Conservation (phyloP, 257 asterid genomes). For the Solanum chilense region DNA sequence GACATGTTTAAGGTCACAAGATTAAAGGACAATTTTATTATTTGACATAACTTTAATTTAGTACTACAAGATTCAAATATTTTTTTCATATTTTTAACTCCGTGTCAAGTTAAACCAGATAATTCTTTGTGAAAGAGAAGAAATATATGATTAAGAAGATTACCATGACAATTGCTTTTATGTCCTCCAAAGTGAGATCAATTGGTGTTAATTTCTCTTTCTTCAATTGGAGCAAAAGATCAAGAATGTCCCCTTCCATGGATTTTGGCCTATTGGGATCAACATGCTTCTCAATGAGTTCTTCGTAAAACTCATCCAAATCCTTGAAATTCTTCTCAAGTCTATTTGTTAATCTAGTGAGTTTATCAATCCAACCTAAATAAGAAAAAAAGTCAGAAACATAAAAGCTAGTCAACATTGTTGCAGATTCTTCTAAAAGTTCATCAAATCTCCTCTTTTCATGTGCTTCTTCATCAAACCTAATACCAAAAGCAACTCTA, state of each 20-base stretch:
- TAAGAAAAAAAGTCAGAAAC: background rate
- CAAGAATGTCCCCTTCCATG: background rate
- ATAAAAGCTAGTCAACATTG: background rate
- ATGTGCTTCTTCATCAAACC: background rate
- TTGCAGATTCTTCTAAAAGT: background rate
- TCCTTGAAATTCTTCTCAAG: background rate
- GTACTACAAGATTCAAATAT: no score
- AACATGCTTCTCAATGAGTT: background rate
- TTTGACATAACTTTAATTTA: no score
- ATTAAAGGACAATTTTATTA: no score
- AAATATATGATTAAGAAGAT: background rate
- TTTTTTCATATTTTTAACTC: no score
- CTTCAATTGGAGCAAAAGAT: background rate
- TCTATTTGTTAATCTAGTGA: background rate
- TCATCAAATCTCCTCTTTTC: background rate
- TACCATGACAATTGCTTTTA: background rate
- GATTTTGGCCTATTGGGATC: background rate
- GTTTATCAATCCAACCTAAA: background rate
- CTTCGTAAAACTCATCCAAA: background rate
- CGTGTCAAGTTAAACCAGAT: no score
- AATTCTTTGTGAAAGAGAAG: rapidly evolving
- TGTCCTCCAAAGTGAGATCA: background rate
- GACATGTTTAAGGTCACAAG: no score
- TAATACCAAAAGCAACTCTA: background rate
- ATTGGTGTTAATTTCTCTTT: background rate